phyloP scores from a whole-genome alignment of 1,139 yeast genomes.

The Protomyces inouyei region DNA sequence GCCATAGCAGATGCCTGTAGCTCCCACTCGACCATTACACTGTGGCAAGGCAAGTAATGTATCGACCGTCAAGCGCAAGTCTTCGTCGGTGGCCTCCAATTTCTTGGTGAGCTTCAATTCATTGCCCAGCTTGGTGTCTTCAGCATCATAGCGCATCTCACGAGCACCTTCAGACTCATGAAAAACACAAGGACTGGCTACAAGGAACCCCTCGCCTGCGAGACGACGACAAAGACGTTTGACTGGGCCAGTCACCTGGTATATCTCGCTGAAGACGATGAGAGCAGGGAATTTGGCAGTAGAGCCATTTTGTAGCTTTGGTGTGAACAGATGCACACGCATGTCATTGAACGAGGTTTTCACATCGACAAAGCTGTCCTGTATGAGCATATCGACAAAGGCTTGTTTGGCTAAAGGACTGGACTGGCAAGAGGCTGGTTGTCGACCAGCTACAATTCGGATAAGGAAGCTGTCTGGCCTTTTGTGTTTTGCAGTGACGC shows the following conservation, averaged over 20 bases:
- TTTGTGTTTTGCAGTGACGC: no score
- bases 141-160: constrained; percentile 62
- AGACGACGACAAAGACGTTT: constrained; percentile 70
- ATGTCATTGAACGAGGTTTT: constrained; percentile 63
- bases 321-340: constrained; percentile 63
- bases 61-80: constrained; percentile 59
- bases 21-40: constrained; percentile 69
- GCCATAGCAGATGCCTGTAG: constrained; percentile 84
- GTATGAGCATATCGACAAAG: constrained; percentile 52
- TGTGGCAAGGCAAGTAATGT: constrained; percentile 55
- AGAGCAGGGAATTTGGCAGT: constrained; percentile 73
- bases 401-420: neutral
- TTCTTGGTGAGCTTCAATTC: constrained; percentile 62
- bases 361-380: constrained; percentile 62
- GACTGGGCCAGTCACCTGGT: constrained; percentile 70
- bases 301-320: constrained; percentile 59
- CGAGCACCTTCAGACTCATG: constrained; percentile 65
- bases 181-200: constrained; percentile 71
- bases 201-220: constrained; percentile 75
- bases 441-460: no score
- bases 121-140: constrained; percentile 75
- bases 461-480: no score
- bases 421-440: no score
- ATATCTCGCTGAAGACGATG: constrained; percentile 71
- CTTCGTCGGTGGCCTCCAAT: constrained; percentile 70